phyloP scores from a whole-genome alignment of 805 yeast genomes.

The Metahyphopichia silvanorum region DNA sequence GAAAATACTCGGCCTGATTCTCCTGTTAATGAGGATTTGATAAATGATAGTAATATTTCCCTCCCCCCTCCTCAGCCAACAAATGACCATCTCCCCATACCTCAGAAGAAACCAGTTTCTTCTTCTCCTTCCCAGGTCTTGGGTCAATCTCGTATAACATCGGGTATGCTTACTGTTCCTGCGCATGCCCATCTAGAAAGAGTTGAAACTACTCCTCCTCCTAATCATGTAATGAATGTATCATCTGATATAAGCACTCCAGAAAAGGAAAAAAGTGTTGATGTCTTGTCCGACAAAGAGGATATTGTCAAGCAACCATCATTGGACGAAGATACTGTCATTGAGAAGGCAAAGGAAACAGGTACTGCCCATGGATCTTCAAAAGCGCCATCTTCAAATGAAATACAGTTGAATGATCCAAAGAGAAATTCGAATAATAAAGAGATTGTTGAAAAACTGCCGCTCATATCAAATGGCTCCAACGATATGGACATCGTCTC shows the following conservation, averaged over 20 bases:
- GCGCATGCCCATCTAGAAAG: slow-evolving; percentile 24
- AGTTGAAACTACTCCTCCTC: slow-evolving; percentile 10
- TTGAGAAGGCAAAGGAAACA: no score
- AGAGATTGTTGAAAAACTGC: no score
- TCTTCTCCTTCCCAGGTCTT: slow-evolving; percentile 4
- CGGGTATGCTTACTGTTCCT: slow-evolving; percentile 40
- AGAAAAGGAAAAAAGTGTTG: neutral
- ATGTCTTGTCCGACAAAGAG: slow-evolving; percentile 1
- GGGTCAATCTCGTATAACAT: slow-evolving; percentile 29
- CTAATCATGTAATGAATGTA: no score
- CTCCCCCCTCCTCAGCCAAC: slow-evolving; percentile 34
- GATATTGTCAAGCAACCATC: slow-evolving; percentile 8
- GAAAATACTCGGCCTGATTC: slow-evolving; percentile 1
- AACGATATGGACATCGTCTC: no score
- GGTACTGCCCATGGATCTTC: no score
- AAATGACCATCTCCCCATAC: slow-evolving; percentile 21
- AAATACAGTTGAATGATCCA: no score
- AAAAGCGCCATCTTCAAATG: no score
- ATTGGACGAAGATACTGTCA: no score
- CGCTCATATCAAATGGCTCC: no score
- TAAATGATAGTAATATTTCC: slow-evolving; percentile 19
- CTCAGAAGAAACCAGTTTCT: slow-evolving; percentile 20
- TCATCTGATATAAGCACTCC: neutral
- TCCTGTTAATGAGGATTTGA: neutral
- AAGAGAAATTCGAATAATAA: no score